These are phyloP conservation scores for Dictyostelium firmibasis DNA, from an alignment of 78 protist species.

Conservation along the genomic window DNA sequence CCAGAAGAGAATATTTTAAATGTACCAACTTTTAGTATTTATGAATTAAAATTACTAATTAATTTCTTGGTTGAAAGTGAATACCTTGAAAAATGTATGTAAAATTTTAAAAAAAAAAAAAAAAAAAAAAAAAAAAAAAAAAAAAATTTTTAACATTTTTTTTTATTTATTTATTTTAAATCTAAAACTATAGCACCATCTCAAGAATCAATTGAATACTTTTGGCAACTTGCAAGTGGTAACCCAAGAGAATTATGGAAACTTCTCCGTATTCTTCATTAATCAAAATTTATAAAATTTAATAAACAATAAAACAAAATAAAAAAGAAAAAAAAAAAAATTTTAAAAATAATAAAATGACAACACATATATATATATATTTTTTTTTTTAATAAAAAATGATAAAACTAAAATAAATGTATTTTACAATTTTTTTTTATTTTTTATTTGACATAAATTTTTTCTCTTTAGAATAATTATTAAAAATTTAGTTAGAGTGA, in stretches of 20 bases:
- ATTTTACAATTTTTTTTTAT: neutral
- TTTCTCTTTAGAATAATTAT: too few relatives aligned
- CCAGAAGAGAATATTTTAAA: neutral
- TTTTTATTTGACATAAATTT: neutral
- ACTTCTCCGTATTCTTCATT: neutral
- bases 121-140: too few relatives aligned
- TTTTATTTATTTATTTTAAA: too few relatives aligned
- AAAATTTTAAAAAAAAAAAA: too few relatives aligned
- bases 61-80: slow-evolving; percentile 29
- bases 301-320: neutral
- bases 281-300: neutral
- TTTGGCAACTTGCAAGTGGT: slow-evolving; percentile 59
- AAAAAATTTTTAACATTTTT: too few relatives aligned
- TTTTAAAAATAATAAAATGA: neutral
- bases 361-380: too few relatives aligned
- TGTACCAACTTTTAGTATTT: slow-evolving; percentile 13
- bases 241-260: slow-evolving; percentile 70
- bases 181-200: slow-evolving; percentile 44
- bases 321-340: neutral
- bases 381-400: too few relatives aligned
- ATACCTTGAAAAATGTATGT: neutral
- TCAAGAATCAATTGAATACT: slow-evolving; percentile 66
- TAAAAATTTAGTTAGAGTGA: neutral
- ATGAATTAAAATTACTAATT: slow-evolving; percentile 28
- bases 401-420: neutral